Evolutionary conservation across 2,329 filamentous ascomycete genomes (phyloP).

Genomic region (Xylariales sp.): DNA sequence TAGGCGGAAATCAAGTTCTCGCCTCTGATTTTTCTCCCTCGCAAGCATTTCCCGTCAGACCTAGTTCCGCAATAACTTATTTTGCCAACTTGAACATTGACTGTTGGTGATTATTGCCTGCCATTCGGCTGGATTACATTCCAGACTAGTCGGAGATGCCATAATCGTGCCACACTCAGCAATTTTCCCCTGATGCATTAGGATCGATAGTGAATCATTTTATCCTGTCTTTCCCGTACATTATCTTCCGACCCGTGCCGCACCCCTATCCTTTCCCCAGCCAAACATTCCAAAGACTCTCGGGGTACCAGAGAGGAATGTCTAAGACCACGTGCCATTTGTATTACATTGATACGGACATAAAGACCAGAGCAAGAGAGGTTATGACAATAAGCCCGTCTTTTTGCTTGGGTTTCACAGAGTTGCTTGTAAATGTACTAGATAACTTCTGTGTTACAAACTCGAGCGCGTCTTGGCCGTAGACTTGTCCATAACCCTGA

Average conservation of each 20-base stretch:
- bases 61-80: background rate
- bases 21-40: background rate
- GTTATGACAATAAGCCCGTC: background rate
- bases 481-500: conserved; percentile 67
- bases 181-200: conserved; percentile 7
- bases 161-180: background rate
- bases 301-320: background rate
- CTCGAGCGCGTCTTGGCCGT: conserved; percentile 65
- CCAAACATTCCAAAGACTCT: background rate
- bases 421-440: background rate
- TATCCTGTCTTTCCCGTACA: conserved; percentile 3
- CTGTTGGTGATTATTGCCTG: background rate
- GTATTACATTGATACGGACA: background rate
- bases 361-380: conserved; percentile 1
- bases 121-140: background rate
- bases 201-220: conserved; percentile 24
- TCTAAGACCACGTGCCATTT: background rate
- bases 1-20: background rate
- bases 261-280: background rate
- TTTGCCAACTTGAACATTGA: background rate
- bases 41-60: background rate
- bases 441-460: conserved; percentile 66
- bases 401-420: background rate
- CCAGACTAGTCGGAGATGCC: background rate
- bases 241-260: background rate